Evolutionary conservation across 805 yeast genomes (phyloP).

Genomic region (Ogataea glucozyma): DNA sequence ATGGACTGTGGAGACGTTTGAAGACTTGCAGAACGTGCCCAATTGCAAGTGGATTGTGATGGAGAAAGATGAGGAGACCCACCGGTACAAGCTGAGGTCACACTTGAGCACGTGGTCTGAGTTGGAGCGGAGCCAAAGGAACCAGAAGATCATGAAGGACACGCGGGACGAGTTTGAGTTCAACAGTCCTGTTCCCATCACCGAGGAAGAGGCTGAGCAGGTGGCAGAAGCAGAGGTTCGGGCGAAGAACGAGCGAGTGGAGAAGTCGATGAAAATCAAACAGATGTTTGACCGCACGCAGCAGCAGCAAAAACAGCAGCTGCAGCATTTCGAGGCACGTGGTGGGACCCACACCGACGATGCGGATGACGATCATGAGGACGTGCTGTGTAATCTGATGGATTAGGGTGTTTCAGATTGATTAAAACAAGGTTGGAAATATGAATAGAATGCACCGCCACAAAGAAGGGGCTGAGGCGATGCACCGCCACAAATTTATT

Average conservation of each 20-base stretch:
- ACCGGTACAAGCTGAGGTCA: conserved; percentile 59
- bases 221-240: conserved; percentile 45
- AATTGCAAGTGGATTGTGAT: conserved; percentile 82
- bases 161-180: conserved; percentile 28
- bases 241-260: conserved; percentile 42
- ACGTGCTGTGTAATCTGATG: conserved; percentile 12
- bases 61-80: conserved; percentile 55
- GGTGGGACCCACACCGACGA: conserved; percentile 16
- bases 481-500: too few species aligned
- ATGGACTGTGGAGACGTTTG: conserved; percentile 90
- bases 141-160: conserved; percentile 27
- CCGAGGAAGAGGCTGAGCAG: conserved; percentile 28
- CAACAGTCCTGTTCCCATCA: conserved; percentile 25
- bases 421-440: too few species aligned
- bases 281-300: conserved; percentile 36
- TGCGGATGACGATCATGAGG: conserved; percentile 29
- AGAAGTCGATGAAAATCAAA: conserved; percentile 44
- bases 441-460: too few species aligned
- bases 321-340: too few species aligned
- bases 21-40: conserved; percentile 75
- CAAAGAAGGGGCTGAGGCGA: too few species aligned
- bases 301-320: too few species aligned
- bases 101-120: conserved; percentile 74
- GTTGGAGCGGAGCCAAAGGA: conserved; percentile 34
- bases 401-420: too few species aligned